Conservation (phyloP, 2,329 filamentous ascomycete species). For the Metarhizium anisopliae region DNA sequence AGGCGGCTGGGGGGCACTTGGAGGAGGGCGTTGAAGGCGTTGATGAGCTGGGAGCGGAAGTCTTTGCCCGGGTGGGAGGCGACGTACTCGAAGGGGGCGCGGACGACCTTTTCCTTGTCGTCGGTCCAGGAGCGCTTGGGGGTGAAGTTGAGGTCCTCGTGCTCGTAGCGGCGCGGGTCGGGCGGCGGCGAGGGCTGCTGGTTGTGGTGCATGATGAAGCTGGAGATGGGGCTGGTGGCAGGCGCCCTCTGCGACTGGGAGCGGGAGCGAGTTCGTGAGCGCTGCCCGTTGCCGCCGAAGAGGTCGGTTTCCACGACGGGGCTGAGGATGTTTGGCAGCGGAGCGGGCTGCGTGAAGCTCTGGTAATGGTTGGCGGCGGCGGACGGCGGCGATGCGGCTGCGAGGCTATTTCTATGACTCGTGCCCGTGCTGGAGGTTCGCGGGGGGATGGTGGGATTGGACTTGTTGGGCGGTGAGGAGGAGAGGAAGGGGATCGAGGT, state of each 20-base stretch:
- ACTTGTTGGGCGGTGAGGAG: conserved; percentile 46
- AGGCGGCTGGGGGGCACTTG: conserved; percentile 63
- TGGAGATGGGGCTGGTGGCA: neutral
- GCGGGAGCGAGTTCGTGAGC: neutral
- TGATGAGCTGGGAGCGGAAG: conserved; percentile 70
- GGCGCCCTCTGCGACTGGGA: neutral
- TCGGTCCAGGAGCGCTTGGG: conserved; percentile 52
- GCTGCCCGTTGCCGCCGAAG: conserved; percentile 31
- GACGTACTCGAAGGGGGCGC: conserved; percentile 75
- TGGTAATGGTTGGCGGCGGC: neutral
- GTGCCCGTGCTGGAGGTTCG: conserved; percentile 51
- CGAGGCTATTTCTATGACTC: conserved; percentile 15
- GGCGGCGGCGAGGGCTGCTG: conserved; percentile 28
- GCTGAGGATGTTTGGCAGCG: conserved; percentile 26
- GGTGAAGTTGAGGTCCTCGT: conserved; percentile 45
- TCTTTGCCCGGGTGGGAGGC: conserved; percentile 75
- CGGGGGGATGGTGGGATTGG: conserved; percentile 55
- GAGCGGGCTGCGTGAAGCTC: conserved; percentile 7
- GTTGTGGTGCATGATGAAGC: conserved; percentile 21
- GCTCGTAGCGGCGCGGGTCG: conserved; percentile 44
- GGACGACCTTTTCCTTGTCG: conserved; percentile 68
- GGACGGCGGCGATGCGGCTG: neutral
- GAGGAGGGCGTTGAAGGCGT: conserved; percentile 73
- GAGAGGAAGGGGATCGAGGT: neutral
- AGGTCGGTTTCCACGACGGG: conserved; percentile 54